Evolutionary conservation across 129 eudicot species (phyloP), one percentile per base, ranked within the genome.

Genomic region (Kitagawia praeruptora): DNA sequence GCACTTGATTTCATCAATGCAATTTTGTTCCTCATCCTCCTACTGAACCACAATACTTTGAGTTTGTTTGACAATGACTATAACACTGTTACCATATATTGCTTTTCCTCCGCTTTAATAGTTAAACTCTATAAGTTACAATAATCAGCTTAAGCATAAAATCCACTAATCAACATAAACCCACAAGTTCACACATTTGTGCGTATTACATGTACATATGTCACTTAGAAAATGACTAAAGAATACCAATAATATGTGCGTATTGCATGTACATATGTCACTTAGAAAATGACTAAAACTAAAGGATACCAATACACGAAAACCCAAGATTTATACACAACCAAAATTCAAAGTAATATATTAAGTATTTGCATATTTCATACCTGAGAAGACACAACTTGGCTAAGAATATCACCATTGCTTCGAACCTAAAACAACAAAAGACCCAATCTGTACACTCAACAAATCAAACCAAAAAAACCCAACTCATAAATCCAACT

Each of bases 331-430:
- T 25, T 63, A n/a, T 3, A 63, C 70, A 63, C 4, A 25, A 63
- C 49, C 49, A 1, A 34, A 34, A 34, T 34, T 34, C 37, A 11
- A 10, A 46, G 49, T 46, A 14, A 14, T 46, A 1, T 46, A 46
- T 10, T 6, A 12, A 46, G 49, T 14, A 46, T 46, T 46, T 44
- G 49, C 6, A 28, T 14, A 25, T 27, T 13, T 19, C 58, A 77
- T 89, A 93, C 98, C 98, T 93, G 98, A 81, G 97, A 93, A 83
- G 97, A 89, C 80, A 91, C 94, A 85, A 92, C 97, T 87, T 95
- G 97, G 88, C 97, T 95, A 51, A 95, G 94, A 79, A 95, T 90
- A 75, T 92, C 90, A 81, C 99, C 99, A 85, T 95, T 80, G 80
- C 97, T 77, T 63, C 89, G 85, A 66, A 93, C 98, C 98, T 93